phyloP scores from a whole-genome alignment of 1,284 basidiomycete genomes.

The Coniferiporia weirii region DNA sequence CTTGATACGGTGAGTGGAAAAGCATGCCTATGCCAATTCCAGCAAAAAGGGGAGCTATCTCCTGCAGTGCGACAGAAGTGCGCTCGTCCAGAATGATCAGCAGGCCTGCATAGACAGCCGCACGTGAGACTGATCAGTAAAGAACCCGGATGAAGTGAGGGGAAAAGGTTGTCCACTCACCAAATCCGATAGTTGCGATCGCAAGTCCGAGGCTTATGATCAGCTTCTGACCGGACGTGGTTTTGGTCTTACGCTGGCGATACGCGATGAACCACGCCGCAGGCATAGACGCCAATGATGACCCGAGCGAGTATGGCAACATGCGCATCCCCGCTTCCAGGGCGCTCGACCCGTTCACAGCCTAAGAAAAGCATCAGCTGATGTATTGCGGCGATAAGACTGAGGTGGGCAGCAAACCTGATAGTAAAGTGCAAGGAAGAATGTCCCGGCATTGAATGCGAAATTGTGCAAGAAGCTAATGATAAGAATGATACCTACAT shows the following conservation, averaged over 20 bases:
- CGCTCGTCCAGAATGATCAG: conserved; percentile 54
- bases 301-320: conserved; percentile 76
- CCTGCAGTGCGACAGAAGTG: conserved; percentile 41
- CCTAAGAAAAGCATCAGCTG: conserved; percentile 37
- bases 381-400: neutral
- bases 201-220: conserved; percentile 58
- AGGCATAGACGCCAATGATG: conserved; percentile 75
- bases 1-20: conserved; percentile 77
- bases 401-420: conserved; percentile 44
- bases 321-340: conserved; percentile 65
- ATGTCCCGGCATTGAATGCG: conserved; percentile 75
- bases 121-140: conserved; percentile 17
- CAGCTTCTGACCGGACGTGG: conserved; percentile 59
- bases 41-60: conserved; percentile 56
- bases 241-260: conserved; percentile 49
- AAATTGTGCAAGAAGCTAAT: conserved; percentile 75
- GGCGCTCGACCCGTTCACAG: conserved; percentile 59
- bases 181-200: conserved; percentile 64
- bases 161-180: conserved; percentile 35
- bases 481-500: conserved; percentile 55
- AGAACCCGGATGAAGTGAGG: conserved; percentile 1
- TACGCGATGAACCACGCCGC: conserved; percentile 70
- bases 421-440: conserved; percentile 74
- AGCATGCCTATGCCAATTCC: conserved; percentile 77
- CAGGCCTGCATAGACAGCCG: conserved; percentile 42